A percentile compares a stretch with the other conserved stretches of the same genome.
Evolutionary conservation across 345 rosid genomes (phyloP).

Genomic region (Salix suchowensis): DNA sequence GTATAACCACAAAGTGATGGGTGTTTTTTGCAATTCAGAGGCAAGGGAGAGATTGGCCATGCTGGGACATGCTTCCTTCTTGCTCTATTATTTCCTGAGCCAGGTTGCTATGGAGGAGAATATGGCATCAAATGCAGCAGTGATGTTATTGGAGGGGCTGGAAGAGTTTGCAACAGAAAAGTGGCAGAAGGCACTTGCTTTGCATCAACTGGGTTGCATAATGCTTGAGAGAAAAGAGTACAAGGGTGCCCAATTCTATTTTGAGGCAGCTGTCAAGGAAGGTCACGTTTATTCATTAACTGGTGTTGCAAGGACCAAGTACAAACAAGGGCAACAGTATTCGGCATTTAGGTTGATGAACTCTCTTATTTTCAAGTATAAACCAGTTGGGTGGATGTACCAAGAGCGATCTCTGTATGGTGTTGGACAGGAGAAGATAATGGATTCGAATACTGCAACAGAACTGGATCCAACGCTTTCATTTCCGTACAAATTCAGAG

Average conservation of each 20-base stretch:
- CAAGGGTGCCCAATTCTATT: constrained; percentile 50
- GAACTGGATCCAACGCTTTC: constrained; percentile 76
- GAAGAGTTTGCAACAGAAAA: constrained; percentile 54
- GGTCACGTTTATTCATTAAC: constrained; percentile 83
- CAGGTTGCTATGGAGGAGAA: constrained; percentile 72
- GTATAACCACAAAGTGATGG: constrained; percentile 44
- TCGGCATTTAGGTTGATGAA: constrained; percentile 62
- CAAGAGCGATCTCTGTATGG: constrained; percentile 80
- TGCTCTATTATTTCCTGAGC: constrained; percentile 76
- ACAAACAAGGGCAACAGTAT: constrained; percentile 65
- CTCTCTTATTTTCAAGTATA: constrained; percentile 54
- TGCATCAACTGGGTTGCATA: constrained; percentile 76
- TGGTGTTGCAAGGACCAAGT: constrained; percentile 74
- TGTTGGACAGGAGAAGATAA: constrained; percentile 50
- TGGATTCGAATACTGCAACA: constrained; percentile 61
- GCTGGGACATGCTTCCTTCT: constrained; percentile 62
- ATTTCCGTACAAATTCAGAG: constrained; percentile 84
- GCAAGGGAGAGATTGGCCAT: constrained; percentile 53
- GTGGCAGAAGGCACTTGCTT: constrained; percentile 77
- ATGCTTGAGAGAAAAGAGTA: constrained; percentile 62
- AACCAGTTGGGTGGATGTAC: constrained; percentile 90
- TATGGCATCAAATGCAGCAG: constrained; percentile 37
- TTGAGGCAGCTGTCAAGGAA: constrained; percentile 59
- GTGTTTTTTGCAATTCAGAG: constrained; percentile 52
- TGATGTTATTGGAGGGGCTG: constrained; percentile 56